Evolutionary conservation across 2,329 filamentous ascomycete genomes (phyloP).

Genomic region (Colletotrichum endophyticum): DNA sequence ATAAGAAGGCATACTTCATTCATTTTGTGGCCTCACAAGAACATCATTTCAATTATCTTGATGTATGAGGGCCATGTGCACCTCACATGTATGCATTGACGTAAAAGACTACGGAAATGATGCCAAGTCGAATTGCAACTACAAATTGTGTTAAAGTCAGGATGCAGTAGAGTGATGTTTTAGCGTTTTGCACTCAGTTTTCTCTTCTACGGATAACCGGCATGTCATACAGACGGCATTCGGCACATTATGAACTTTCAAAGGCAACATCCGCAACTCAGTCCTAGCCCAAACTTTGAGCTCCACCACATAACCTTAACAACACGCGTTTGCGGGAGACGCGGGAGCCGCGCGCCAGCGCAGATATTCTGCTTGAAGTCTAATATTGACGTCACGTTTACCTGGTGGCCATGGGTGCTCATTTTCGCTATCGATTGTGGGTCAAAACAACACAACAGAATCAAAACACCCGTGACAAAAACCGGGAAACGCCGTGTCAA

Average conservation of each 20-base stretch:
- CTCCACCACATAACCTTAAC: neutral
- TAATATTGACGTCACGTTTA: neutral
- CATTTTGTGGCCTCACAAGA: neutral
- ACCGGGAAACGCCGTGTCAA: neutral
- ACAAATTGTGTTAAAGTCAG: too few relatives aligned
- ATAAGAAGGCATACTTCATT: rapidly evolving
- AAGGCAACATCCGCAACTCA: neutral
- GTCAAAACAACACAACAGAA: neutral
- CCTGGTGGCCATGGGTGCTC: neutral
- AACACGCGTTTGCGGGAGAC: neutral
- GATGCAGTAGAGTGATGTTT: neutral
- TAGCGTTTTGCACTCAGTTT: neutral
- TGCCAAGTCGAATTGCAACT: too few relatives aligned
- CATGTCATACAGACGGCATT: neutral
- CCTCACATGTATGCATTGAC: too few relatives aligned
- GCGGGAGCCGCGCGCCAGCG: neutral
- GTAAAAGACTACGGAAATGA: too few relatives aligned
- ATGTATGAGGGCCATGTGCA: neutral
- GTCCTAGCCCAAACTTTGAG: neutral
- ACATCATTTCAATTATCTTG: neutral
- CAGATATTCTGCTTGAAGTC: neutral
- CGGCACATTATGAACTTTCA: neutral
- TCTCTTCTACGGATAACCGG: neutral
- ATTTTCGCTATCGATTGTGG: neutral
- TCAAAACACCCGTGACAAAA: neutral